These are phyloP conservation scores for Kazachstania sp. DNA, from an alignment of 1,139 yeast genomes.

Conservation along the genomic window DNA sequence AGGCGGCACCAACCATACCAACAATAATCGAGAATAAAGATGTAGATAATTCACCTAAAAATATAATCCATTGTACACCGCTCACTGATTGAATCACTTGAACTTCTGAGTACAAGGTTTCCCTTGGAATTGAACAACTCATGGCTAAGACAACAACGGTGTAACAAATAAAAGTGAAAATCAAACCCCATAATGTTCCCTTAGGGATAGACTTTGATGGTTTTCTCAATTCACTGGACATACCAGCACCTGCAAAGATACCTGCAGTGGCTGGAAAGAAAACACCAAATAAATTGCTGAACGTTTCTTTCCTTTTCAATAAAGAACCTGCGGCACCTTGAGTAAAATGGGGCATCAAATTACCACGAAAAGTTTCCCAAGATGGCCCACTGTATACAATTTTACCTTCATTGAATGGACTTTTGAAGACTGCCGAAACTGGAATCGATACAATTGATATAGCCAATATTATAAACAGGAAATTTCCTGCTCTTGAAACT, in stretches of 20 bases:
- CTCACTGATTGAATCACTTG: constrained; percentile 79
- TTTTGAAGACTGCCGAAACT: constrained; percentile 55
- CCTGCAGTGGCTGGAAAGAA: constrained; percentile 98
- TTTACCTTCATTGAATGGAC: constrained; percentile 44
- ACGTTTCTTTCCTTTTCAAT: constrained; percentile 56
- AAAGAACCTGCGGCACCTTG: constrained; percentile 89
- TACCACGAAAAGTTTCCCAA: constrained; percentile 54
- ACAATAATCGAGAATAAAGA: constrained; percentile 86
- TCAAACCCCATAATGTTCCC: constrained; percentile 78
- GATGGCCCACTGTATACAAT: constrained; percentile 64
- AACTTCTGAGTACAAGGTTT: constrained; percentile 63
- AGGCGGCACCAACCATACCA: constrained; percentile 93
- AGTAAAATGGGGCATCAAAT: constrained; percentile 72
- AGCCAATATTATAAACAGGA: constrained; percentile 60
- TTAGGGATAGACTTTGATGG: constrained; percentile 86
- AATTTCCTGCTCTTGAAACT: constrained; percentile 76
- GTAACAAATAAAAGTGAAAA: constrained; percentile 67
- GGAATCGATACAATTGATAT: constrained; percentile 79
- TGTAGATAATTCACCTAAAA: constrained; percentile 86
- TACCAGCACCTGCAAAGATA: constrained; percentile 96
- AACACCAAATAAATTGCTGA: constrained; percentile 80
- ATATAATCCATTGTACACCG: constrained; percentile 55
- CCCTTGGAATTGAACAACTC: constrained; percentile 74
- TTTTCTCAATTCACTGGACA: constrained; percentile 87
- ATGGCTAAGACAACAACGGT: constrained; percentile 66